Percentiles rank a stretch among this genome's conserved stretches.
phyloP scores from a whole-genome alignment of 495 filamentous ascomycete genomes.

The Tirmania nivea region DNA sequence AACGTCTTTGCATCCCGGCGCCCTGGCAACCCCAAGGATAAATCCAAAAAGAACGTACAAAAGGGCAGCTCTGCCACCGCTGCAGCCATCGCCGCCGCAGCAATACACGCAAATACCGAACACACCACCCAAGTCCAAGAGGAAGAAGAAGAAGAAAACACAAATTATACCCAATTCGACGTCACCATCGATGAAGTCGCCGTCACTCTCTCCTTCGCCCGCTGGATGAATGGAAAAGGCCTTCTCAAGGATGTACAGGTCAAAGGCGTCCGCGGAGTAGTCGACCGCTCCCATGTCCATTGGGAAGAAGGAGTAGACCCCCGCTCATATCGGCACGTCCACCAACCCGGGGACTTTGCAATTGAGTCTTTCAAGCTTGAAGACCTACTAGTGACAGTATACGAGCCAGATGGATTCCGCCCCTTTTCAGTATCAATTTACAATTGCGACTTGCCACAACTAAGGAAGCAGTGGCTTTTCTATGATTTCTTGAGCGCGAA shows the following conservation, averaged over 20 bases:
- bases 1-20: conserved; percentile 90
- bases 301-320: conserved; percentile 63
- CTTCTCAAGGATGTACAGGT: conserved; percentile 80
- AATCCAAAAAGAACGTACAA: conserved; percentile 48
- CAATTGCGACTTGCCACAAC: conserved; percentile 76
- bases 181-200: conserved; percentile 86
- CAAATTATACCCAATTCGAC: conserved; percentile 95
- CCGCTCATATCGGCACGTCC: conserved; percentile 65
- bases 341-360: conserved; percentile 84
- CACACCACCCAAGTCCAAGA: neutral
- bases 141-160: conserved; percentile 50
- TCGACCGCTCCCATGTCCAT: conserved; percentile 64
- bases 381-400: conserved; percentile 74
- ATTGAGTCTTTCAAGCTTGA: conserved; percentile 90
- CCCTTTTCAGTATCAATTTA: conserved; percentile 90
- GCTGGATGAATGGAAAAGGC: conserved; percentile 95
- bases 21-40: conserved; percentile 44
- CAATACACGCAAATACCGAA: conserved; percentile 25
- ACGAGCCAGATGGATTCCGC: conserved; percentile 74
- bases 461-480: conserved; percentile 90
- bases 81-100: conserved; percentile 65
- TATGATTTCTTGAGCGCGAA: conserved; percentile 93
- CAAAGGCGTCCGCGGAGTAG: conserved; percentile 84
- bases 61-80: conserved; percentile 78
- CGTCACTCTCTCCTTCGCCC: conserved; percentile 87